phyloP scores from a whole-genome alignment of 1,284 basidiomycete genomes.

The Tilletia caries region DNA sequence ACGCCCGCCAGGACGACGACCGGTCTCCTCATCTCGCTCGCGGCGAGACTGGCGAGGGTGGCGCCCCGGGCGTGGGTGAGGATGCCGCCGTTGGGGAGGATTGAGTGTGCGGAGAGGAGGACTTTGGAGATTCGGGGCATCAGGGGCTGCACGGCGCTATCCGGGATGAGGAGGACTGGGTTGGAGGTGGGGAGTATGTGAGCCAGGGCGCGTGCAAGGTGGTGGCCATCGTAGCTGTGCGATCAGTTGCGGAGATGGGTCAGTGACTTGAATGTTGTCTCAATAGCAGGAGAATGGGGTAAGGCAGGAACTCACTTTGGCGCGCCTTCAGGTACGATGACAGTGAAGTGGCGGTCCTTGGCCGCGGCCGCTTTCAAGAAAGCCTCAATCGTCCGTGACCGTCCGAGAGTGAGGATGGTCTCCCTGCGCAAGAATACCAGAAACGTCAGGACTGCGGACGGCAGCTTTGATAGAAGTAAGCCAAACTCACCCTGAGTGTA shows the following conservation, averaged over 20 bases:
- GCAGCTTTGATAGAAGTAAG: no score
- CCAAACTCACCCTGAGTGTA: constrained; percentile 80
- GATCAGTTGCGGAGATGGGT: neutral
- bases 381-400: constrained; percentile 86
- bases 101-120: constrained; percentile 83
- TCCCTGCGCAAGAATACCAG: constrained; percentile 63
- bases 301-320: constrained; percentile 67
- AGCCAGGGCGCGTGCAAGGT: constrained; percentile 68
- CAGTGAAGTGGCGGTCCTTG: constrained; percentile 87
- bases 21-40: constrained; percentile 85
- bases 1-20: constrained; percentile 91
- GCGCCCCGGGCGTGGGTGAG: constrained; percentile 77
- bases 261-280: neutral
- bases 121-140: constrained; percentile 98
- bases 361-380: constrained; percentile 82
- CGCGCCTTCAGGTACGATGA: constrained; percentile 90
- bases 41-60: constrained; percentile 78
- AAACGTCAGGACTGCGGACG: neutral
- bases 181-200: constrained; percentile 70
- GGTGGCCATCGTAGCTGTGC: constrained; percentile 73
- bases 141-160: constrained; percentile 88
- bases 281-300: neutral
- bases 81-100: constrained; percentile 92
- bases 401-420: constrained; percentile 91
- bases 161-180: constrained; percentile 89